phyloP scores from a whole-genome alignment of 495 filamentous ascomycete species.

The Neurospora cerealis region DNA sequence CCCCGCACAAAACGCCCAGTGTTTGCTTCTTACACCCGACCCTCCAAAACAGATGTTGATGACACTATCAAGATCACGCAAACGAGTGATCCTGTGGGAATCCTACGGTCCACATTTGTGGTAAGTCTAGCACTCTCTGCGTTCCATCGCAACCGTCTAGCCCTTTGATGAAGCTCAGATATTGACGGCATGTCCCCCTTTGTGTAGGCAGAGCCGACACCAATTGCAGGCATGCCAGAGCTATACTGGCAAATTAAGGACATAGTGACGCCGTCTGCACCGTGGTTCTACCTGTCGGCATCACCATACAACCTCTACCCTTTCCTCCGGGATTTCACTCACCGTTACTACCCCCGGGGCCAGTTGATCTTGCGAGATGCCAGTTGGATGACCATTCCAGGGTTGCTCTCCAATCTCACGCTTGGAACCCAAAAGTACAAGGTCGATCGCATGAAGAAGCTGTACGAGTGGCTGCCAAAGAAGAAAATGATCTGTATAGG shows the following conservation, averaged over 20 bases:
- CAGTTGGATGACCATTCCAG: conserved; percentile 75
- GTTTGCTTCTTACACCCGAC: too few relatives aligned
- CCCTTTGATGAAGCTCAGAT: not conserved
- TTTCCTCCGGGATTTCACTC: conserved; percentile 67
- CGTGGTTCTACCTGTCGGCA: conserved; percentile 90
- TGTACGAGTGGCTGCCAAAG: conserved; percentile 64
- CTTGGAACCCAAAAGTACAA: conserved; percentile 83
- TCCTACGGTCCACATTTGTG: conserved; percentile 74
- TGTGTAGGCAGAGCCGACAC: conserved; percentile 39
- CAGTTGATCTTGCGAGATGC: conserved; percentile 78
- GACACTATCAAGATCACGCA: conserved; percentile 91
- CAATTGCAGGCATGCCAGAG: conserved; percentile 73
- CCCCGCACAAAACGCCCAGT: not conserved
- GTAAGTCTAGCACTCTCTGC: conserved; percentile 23
- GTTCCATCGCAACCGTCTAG: not conserved
- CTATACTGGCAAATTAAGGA: conserved; percentile 58
- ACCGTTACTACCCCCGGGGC: conserved; percentile 60
- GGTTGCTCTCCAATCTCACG: conserved; percentile 70
- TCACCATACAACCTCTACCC: conserved; percentile 92
- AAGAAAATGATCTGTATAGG: conserved; percentile 77
- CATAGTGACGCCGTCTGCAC: conserved; percentile 44
- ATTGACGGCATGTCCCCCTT: not conserved
- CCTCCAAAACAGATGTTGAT: conserved; percentile 58
- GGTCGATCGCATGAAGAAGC: conserved; percentile 64
- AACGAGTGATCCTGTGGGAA: conserved; percentile 67